Base-by-base conservation (phyloP, 164 flowering plant species). In the Euptelea pleiosperma region DNA sequence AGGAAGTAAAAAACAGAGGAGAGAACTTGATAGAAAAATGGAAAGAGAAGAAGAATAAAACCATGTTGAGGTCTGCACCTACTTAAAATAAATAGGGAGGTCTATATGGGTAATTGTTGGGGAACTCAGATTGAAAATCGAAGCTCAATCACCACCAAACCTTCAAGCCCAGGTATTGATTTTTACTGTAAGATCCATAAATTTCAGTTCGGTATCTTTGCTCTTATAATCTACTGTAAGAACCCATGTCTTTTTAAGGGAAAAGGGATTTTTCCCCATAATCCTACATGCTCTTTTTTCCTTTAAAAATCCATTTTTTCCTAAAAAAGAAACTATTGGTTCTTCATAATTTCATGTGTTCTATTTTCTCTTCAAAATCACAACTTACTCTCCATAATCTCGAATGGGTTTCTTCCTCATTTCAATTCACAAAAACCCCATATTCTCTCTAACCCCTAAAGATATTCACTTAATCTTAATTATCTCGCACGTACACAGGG, bases 101-200 rank as follows among this genome's bases (percentile, higher is more conserved):
- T 15, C 3, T 2, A 11, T 44, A 70, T 70, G 70, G 74, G 74
- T 28, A 66, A 61, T 59, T 70, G 70, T 28, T 39, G 57, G 55
- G 60, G 66, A 40, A 52, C 59, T 37, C 55, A 39, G 24, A 64
- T 51, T 42, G 57, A 36, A 9, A 22, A 42, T 52, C 63, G 19
- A 9, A 61, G 57, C 52, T 51, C 57, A 51, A 25, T 62, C 33
- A 40, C 60, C 1, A 60, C 64, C 6, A 50, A 47, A 26, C 30
- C 41, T 34, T 60, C 65, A 46, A 70, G 46, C n/a, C 21, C 68
- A 48, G 68, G 73, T 58, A 25, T 16, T 41, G 3, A 29, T 1
- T 30, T 50, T 28, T 31, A 28, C n/a, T n/a, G n/a, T n/a, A n/a
- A n/a, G n/a, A n/a, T n/a, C n/a, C n/a, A n/a, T n/a, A n/a, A n/a